Percentiles rank a stretch among this genome's conserved stretches.
phyloP scores from a whole-genome alignment of 177 flowering plant species.

The Vitis hybrid region DNA sequence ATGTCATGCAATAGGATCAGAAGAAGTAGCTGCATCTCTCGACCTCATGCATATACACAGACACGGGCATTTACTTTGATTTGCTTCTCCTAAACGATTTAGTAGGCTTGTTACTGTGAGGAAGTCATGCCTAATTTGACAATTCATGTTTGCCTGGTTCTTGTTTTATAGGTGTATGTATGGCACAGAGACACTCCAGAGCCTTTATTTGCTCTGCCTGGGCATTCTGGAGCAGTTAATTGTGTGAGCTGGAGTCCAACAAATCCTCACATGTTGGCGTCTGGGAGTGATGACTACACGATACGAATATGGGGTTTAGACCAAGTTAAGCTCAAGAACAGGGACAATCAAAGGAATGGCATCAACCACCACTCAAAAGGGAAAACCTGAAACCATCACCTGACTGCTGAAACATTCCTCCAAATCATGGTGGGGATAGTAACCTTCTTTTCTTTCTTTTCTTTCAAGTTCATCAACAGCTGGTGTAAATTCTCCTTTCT shows the following conservation, averaged over 20 bases:
- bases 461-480: too few species aligned
- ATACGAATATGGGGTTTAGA: conserved; percentile 76
- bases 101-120: too few species aligned
- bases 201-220: conserved; percentile 54
- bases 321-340: background rate
- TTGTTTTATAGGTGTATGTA: conserved; percentile 58
- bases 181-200: conserved; percentile 71
- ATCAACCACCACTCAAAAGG: conserved; percentile 14
- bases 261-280: conserved; percentile 83
- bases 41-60: too few species aligned
- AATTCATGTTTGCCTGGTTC: background rate
- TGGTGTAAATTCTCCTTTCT: too few species aligned
- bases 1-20: too few species aligned
- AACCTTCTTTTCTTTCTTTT: too few species aligned
- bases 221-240: conserved; percentile 88
- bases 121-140: too few species aligned
- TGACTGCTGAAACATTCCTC: background rate
- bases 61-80: too few species aligned
- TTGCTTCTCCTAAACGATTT: too few species aligned
- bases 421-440: too few species aligned
- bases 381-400: conserved; percentile 1
- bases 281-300: conserved; percentile 87
- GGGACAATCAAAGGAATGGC: conserved; percentile 7
- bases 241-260: conserved; percentile 92
- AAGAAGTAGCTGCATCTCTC: too few species aligned